Conservation (phyloP, 805 yeast species). For the Ogataea ramenticola region DNA sequence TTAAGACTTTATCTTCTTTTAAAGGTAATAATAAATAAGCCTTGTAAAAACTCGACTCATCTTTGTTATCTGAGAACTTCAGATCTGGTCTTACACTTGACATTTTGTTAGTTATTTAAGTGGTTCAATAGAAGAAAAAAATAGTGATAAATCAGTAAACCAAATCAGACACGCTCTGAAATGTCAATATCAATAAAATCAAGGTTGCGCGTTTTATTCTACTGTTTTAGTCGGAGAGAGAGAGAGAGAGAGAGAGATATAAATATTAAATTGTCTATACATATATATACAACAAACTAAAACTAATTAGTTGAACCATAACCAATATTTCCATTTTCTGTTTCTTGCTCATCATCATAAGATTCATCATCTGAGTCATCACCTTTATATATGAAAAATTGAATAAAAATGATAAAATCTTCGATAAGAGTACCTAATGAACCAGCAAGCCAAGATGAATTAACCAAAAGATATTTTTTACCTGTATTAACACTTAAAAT, state of each 20-base stretch:
- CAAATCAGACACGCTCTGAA: neutral
- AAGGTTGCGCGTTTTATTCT: too few relatives aligned
- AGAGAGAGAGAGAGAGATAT: too few relatives aligned
- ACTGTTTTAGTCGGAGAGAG: too few relatives aligned
- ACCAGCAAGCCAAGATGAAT: constrained; percentile 91
- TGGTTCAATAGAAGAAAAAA: neutral
- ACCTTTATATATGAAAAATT: constrained; percentile 68
- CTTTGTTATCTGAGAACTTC: constrained; percentile 47
- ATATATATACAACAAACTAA: neutral
- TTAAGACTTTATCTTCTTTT: constrained; percentile 43
- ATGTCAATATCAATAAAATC: too few relatives aligned
- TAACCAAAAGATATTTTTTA: constrained; percentile 63
- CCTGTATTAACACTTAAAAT: constrained; percentile 72
- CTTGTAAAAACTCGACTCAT: constrained; percentile 37
- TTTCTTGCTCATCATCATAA: constrained; percentile 5
- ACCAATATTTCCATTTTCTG: constrained; percentile 2
- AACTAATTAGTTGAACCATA: constrained; percentile 6
- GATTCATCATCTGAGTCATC: constrained; percentile 22
- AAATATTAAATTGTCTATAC: too few relatives aligned
- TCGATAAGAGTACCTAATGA: constrained; percentile 78
- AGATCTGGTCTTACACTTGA: constrained; percentile 42
- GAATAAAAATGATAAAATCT: constrained; percentile 79
- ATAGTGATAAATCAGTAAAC: neutral
- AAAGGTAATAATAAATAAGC: constrained; percentile 42
- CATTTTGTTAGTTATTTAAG: constrained; percentile 6